These are phyloP conservation scores for Thuja plicata DNA, from an alignment of 83 land plant genomes.

Conservation along the genomic window DNA sequence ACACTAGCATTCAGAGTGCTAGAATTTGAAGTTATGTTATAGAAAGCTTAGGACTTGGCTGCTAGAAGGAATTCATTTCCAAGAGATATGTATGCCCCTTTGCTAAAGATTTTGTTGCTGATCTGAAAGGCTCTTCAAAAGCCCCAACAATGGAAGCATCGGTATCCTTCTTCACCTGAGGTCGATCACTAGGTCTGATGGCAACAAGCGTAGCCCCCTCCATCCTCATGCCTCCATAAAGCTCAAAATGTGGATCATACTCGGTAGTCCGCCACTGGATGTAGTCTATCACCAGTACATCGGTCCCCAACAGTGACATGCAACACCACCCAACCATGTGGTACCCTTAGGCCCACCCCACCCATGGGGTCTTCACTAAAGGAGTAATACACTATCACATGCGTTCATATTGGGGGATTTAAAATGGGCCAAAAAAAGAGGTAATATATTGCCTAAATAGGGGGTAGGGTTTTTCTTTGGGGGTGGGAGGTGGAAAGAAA, in stretches of 20 bases:
- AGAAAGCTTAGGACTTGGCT: background rate
- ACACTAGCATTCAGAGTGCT: background rate
- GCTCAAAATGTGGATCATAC: conserved; percentile 28
- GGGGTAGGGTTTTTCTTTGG: too few species aligned
- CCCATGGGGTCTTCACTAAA: too few species aligned
- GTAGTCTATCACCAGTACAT: too few species aligned
- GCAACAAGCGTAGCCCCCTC: conserved; percentile 43
- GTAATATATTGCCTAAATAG: too few species aligned
- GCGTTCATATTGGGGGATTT: too few species aligned
- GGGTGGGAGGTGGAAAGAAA: too few species aligned
- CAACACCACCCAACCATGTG: too few species aligned
- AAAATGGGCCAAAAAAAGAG: too few species aligned
- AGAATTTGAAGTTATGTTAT: background rate
- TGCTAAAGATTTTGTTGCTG: conserved; percentile 28
- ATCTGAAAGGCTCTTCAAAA: conserved; percentile 20
- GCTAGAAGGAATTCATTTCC: conserved; percentile 43
- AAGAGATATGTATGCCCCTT: conserved; percentile 30
- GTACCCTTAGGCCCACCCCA: too few species aligned
- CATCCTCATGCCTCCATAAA: conserved; percentile 25
- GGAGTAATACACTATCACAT: too few species aligned
- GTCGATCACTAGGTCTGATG: conserved; percentile 22
- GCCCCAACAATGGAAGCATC: conserved; percentile 16
- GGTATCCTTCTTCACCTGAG: background rate
- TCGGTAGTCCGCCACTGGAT: too few species aligned
- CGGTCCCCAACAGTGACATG: too few species aligned